Conservation (phyloP, 257 asterid genomes). For the Nicotiana otophora region DNA sequence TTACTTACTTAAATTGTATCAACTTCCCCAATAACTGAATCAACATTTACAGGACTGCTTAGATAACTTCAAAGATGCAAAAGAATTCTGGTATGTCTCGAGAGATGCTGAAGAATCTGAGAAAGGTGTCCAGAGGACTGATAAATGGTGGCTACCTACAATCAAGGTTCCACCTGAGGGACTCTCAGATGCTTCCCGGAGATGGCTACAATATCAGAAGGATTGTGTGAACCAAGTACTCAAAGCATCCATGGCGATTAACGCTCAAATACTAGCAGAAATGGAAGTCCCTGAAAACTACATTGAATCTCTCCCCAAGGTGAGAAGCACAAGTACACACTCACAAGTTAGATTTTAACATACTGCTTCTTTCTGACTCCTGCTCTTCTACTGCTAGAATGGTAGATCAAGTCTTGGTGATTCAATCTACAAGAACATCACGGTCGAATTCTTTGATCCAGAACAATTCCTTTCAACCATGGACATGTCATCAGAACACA, state of each 20-base stretch:
- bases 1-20: background rate
- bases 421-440: constrained; percentile 57
- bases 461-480: constrained; percentile 51
- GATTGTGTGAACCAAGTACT: constrained; percentile 74
- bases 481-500: constrained; percentile 81
- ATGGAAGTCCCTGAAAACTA: constrained; percentile 94
- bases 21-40: background rate
- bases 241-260: constrained; percentile 87
- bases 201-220: constrained; percentile 56
- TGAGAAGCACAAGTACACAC: background rate
- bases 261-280: constrained; percentile 71
- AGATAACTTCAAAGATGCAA: constrained; percentile 54
- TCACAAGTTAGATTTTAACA: background rate
- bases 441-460: constrained; percentile 72
- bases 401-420: constrained; percentile 86
- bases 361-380: background rate
- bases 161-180: constrained; percentile 75
- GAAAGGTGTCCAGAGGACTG: constrained; percentile 53
- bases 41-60: constrained; percentile 37
- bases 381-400: constrained; percentile 37
- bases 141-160: constrained; percentile 89
- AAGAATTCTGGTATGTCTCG: constrained; percentile 66
- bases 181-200: constrained; percentile 53
- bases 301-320: constrained; percentile 93
- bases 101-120: constrained; percentile 65